Conservation (phyloP, 202 grass and related monocot species). For the Schoenoplectus triqueter region DNA sequence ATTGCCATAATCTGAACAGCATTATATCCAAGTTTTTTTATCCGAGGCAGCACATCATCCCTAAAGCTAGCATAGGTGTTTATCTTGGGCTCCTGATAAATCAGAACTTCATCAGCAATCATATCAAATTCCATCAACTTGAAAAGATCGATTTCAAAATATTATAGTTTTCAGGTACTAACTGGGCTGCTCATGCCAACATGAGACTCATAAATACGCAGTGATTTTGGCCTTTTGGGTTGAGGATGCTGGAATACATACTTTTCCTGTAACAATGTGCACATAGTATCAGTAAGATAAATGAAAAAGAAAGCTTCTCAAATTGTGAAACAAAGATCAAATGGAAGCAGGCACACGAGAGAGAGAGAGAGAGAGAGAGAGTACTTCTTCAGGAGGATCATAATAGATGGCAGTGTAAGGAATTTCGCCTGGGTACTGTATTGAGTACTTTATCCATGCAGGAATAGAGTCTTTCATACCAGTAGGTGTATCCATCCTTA, state of each 20-base stretch:
- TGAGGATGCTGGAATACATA: constrained; percentile 89
- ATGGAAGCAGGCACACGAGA: constrained; percentile 29
- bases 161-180: constrained; percentile 33
- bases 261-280: constrained; percentile 74
- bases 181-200: constrained; percentile 99
- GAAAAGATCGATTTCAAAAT: constrained; percentile 31
- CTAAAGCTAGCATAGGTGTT: constrained; percentile 94
- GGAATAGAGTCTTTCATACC: constrained; percentile 99
- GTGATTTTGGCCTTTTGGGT: constrained; percentile 93
- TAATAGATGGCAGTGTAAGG: constrained; percentile 97
- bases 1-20: constrained; percentile 99
- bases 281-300: constrained; percentile 5
- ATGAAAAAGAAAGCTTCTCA: neutral
- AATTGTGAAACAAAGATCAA: constrained; percentile 38
- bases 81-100: constrained; percentile 86
- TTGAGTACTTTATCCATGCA: constrained; percentile 95
- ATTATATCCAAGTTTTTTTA: constrained; percentile 97
- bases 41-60: constrained; percentile 90
- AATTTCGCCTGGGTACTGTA: constrained; percentile 79
- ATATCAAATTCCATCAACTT: constrained; percentile 42
- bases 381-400: constrained; percentile 86
- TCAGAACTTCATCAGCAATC: constrained; percentile 16
- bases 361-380: constrained; percentile 11
- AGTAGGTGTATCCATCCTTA: constrained; percentile 91
- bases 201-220: constrained; percentile 98